phyloP scores from a whole-genome alignment of 371 early-diverging fungal species.

The Amoeboaphelidium occidentale region DNA sequence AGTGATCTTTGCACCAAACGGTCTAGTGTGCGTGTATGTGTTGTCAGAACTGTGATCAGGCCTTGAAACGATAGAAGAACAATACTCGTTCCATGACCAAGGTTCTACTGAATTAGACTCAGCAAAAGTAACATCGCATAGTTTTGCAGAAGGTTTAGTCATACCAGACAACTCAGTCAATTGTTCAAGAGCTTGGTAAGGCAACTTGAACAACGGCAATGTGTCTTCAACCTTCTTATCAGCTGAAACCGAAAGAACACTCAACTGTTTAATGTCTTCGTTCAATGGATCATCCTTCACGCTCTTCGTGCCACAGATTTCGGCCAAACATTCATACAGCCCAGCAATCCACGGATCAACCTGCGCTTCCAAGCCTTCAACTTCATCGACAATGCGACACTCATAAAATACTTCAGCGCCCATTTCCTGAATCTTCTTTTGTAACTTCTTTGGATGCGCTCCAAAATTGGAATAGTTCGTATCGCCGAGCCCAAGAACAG shows the following conservation, averaged over 20 bases:
- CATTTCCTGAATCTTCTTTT: slow-evolving; percentile 37
- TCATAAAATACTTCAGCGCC: slow-evolving; percentile 44
- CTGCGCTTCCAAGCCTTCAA: slow-evolving; percentile 37
- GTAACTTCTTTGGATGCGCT: slow-evolving; percentile 48
- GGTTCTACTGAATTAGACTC: slow-evolving; percentile 19
- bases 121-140: too few species aligned
- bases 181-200: slow-evolving; percentile 7
- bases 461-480: slow-evolving; percentile 78
- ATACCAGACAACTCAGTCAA: slow-evolving; percentile 36
- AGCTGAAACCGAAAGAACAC: neutral
- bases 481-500: slow-evolving; percentile 56
- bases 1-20: neutral
- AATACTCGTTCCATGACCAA: slow-evolving; percentile 15
- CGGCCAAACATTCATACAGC: slow-evolving; percentile 46
- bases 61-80: neutral
- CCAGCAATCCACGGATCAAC: slow-evolving; percentile 80
- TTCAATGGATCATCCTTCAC: neutral
- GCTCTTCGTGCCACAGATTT: slow-evolving; percentile 8
- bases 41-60: neutral
- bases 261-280: slow-evolving; percentile 6
- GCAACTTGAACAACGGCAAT: neutral
- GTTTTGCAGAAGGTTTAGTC: too few species aligned
- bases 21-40: neutral
- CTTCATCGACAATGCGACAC: slow-evolving; percentile 68
- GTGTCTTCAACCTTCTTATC: slow-evolving; percentile 11